Evolutionary conservation across 768 basidiomycete species (phyloP).

Genomic region (Tephrocybe sp.): DNA sequence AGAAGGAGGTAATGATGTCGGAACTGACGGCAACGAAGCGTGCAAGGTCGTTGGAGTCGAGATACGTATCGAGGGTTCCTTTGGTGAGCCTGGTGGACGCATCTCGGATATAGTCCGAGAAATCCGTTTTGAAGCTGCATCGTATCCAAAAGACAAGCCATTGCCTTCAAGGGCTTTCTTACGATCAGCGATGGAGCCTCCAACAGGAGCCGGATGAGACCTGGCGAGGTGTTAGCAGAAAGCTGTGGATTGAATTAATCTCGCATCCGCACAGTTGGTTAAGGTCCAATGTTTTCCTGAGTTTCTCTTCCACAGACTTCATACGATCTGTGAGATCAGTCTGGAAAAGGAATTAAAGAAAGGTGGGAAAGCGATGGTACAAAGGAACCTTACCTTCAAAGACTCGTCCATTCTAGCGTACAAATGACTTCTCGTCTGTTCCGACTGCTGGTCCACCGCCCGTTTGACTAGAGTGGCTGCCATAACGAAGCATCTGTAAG

Average conservation of each 20-base stretch:
- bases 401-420: slow-evolving; percentile 66
- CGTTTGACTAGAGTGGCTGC: slow-evolving; percentile 57
- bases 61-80: slow-evolving; percentile 27
- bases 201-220: slow-evolving; percentile 24
- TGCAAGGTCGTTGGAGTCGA: slow-evolving; percentile 27
- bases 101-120: slow-evolving; percentile 51
- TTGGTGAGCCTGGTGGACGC: slow-evolving; percentile 40
- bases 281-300: slow-evolving; percentile 38
- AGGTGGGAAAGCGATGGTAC: slow-evolving; percentile 9
- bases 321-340: slow-evolving; percentile 38
- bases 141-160: slow-evolving; percentile 55
- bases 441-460: slow-evolving; percentile 48
- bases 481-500: slow-evolving; percentile 57
- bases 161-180: slow-evolving; percentile 71
- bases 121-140: slow-evolving; percentile 44
- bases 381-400: slow-evolving; percentile 48
- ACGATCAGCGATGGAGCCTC: slow-evolving; percentile 70
- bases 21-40: slow-evolving; percentile 27
- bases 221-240: slow-evolving; percentile 14
- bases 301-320: slow-evolving; percentile 41
- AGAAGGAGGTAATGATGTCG: slow-evolving; percentile 37
- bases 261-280: slow-evolving; percentile 26
- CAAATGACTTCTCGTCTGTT: slow-evolving; percentile 54
- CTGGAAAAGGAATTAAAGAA: slow-evolving; percentile 17
- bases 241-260: neutral